These are phyloP conservation scores for Hibiscus syriacus DNA, from an alignment of 345 rosid species.

Conservation along the genomic window DNA sequence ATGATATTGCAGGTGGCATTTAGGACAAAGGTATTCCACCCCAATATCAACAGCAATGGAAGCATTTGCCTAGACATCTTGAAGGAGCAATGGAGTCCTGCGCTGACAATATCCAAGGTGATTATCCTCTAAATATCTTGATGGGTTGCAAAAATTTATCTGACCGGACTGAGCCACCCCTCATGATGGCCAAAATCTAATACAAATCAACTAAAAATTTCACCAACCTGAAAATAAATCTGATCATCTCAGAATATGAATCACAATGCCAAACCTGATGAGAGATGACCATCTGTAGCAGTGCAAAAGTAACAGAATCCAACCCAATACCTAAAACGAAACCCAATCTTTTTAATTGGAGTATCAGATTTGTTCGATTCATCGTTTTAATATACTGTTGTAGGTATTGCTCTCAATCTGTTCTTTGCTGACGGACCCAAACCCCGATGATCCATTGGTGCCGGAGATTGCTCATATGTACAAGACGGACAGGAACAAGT, in stretches of 20 bases:
- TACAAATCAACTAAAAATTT: neutral
- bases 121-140: neutral
- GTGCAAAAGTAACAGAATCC: neutral
- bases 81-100: conserved; percentile 99
- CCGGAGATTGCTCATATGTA: conserved; percentile 97
- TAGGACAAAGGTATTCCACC: conserved; percentile 90
- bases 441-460: conserved; percentile 94
- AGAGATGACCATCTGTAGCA: neutral
- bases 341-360: neutral
- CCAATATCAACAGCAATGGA: conserved; percentile 90
- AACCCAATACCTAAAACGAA: neutral
- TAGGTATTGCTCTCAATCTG: conserved; percentile 92
- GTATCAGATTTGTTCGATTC: neutral
- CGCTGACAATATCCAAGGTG: conserved; percentile 91
- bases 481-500: conserved; percentile 87
- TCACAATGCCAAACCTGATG: neutral
- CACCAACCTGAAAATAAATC: neutral
- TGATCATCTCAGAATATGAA: neutral
- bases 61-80: conserved; percentile 95
- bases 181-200: neutral
- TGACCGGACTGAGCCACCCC: neutral
- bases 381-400: neutral
- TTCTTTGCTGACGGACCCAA: conserved; percentile 89
- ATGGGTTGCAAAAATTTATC: neutral
- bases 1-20: conserved; percentile 60